Conservation (phyloP, 148 eudicot genomes). For the Rhododendron williamsianum region DNA sequence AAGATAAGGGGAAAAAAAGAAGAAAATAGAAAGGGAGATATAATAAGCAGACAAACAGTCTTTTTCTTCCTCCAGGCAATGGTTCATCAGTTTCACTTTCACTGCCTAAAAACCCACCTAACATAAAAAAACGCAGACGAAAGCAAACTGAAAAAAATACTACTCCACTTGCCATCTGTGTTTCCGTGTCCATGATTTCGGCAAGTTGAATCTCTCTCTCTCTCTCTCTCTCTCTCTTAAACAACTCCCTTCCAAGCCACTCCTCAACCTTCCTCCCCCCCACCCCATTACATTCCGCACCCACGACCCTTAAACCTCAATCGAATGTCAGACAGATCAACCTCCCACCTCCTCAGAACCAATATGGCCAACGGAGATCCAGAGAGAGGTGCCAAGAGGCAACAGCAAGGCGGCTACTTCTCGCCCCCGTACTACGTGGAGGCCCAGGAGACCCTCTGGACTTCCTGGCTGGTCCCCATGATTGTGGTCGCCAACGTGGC, state of each 20-base stretch:
- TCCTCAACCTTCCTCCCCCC: neutral
- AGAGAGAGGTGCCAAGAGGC: constrained; percentile 25
- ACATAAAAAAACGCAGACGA: neutral
- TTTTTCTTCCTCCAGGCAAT: neutral
- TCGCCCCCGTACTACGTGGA: constrained; percentile 27
- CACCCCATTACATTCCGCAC: neutral
- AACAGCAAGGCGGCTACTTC: neutral
- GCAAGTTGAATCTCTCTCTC: neutral
- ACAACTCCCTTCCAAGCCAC: constrained; percentile 26
- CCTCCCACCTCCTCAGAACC: neutral
- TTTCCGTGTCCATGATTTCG: neutral
- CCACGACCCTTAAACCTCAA: neutral
- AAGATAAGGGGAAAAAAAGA: neutral
- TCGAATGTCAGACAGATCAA: neutral
- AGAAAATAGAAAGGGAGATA: too few species aligned
- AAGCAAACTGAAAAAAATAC: neutral
- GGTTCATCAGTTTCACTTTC: neutral
- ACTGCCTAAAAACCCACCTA: constrained; percentile 9
- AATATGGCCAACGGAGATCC: constrained; percentile 45
- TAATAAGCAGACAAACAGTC: neutral
- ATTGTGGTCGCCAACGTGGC: constrained; percentile 73
- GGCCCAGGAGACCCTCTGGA: constrained; percentile 58
- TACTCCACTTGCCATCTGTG: neutral
- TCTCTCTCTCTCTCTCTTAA: neutral
- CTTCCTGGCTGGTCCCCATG: constrained; percentile 87